These are phyloP conservation scores for Myxozyma kluyveri DNA, from an alignment of 805 yeast species.

Conservation along the genomic window DNA sequence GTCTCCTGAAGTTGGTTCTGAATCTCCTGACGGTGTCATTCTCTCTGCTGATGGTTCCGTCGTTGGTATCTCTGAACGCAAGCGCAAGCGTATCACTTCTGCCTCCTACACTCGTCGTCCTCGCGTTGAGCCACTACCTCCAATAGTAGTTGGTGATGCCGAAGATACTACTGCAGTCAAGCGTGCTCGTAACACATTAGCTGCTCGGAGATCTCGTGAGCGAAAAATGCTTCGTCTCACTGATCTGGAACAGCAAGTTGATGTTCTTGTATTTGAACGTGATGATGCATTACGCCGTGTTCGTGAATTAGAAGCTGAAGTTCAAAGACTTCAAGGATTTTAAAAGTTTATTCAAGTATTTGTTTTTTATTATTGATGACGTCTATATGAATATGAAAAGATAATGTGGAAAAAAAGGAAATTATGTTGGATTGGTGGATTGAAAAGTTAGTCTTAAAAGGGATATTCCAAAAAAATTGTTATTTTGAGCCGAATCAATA, in stretches of 20 bases:
- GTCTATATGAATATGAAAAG: neutral
- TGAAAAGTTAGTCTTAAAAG: too few relatives aligned
- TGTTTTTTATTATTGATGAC: neutral
- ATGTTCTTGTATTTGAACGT: slow-evolving; percentile 43
- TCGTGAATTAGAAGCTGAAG: slow-evolving; percentile 19
- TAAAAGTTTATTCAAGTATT: neutral
- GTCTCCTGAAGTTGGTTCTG: slow-evolving; percentile 5
- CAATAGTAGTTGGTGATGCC: slow-evolving; percentile 53
- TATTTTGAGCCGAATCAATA: too few relatives aligned
- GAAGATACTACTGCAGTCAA: slow-evolving; percentile 72
- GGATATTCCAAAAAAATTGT: too few relatives aligned
- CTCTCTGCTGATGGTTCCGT: slow-evolving; percentile 25
- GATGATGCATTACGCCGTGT: slow-evolving; percentile 17
- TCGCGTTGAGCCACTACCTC: slow-evolving; percentile 55
- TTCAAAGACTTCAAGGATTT: slow-evolving; percentile 12
- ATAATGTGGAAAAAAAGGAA: neutral
- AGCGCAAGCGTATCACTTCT: slow-evolving; percentile 27
- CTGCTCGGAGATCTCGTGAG: slow-evolving; percentile 92
- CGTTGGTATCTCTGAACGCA: slow-evolving; percentile 28
- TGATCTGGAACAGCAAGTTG: slow-evolving; percentile 77
- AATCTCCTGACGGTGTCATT: slow-evolving; percentile 24
- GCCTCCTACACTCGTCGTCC: slow-evolving; percentile 31
- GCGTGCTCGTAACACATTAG: slow-evolving; percentile 92
- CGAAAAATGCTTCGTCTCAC: slow-evolving; percentile 84
- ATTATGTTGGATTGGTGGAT: neutral